phyloP scores from a whole-genome alignment of 2,329 filamentous ascomycete species.

The Hypoxylon sp. region DNA sequence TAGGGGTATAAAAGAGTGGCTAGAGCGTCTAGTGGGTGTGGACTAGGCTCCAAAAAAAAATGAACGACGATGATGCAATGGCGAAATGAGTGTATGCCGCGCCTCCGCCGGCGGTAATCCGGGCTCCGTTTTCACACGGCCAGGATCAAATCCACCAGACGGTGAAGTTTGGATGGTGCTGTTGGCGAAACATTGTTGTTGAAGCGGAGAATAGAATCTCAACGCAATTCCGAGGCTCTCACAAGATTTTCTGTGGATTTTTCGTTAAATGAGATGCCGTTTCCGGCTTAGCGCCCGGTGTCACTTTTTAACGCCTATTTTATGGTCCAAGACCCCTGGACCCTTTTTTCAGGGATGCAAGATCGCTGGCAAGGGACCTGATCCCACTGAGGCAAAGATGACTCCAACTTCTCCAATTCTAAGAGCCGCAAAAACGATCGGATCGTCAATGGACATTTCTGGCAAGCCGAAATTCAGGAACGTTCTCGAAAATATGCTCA shows the following conservation, averaged over 20 bases:
- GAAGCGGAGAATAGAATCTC: constrained; percentile 16
- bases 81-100: constrained; percentile 26
- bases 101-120: constrained; percentile 29
- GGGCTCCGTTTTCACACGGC: constrained; percentile 18
- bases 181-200: constrained; percentile 14
- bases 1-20: constrained; percentile 38
- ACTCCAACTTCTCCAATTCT: background rate
- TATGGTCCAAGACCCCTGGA: background rate
- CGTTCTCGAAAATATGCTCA: background rate
- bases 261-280: constrained; percentile 34
- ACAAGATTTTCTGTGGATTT: constrained; percentile 24
- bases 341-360: constrained; percentile 4
- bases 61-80: constrained; percentile 22
- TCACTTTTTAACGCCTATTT: constrained; percentile 18
- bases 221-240: constrained; percentile 16
- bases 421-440: background rate
- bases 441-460: background rate
- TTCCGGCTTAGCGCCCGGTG: constrained; percentile 32
- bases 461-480: background rate
- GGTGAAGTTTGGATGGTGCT: constrained; percentile 4
- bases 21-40: constrained; percentile 8
- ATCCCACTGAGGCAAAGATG: constrained; percentile 2
- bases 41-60: constrained; percentile 13
- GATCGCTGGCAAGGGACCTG: constrained; percentile 7
- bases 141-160: constrained; percentile 26